Conservation (phyloP, 2,329 filamentous ascomycete species). For the Macrophomina phaseolina region DNA sequence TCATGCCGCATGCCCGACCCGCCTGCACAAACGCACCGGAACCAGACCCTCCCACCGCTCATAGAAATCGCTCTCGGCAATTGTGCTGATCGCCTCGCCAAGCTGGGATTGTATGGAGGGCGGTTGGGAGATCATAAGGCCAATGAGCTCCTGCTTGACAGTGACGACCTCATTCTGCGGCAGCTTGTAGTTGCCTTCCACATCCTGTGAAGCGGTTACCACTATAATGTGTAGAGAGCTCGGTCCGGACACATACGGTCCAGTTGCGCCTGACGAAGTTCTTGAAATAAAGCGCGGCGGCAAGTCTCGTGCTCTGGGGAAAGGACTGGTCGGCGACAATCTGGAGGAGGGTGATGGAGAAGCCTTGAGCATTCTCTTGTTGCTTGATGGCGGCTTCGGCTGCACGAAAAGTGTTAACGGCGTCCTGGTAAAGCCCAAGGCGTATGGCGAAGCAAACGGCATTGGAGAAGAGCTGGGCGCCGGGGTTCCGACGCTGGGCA, state of each 20-base stretch:
- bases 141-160: constrained; percentile 95
- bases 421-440: background rate
- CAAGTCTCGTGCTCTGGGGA: constrained; percentile 79
- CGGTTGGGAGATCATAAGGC: constrained; percentile 93
- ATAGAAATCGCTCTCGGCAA: constrained; percentile 98
- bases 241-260: constrained; percentile 62
- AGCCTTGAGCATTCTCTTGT: constrained; percentile 83
- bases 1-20: background rate
- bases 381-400: constrained; percentile 80
- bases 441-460: background rate
- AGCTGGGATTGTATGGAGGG: constrained; percentile 88
- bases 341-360: constrained; percentile 83
- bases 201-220: constrained; percentile 62
- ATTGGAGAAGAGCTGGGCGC: constrained; percentile 14
- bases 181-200: constrained; percentile 92
- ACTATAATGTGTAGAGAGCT: background rate
- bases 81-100: constrained; percentile 94
- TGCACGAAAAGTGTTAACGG: constrained; percentile 50
- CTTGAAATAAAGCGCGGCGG: constrained; percentile 94
- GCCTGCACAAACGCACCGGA: constrained; percentile 60
- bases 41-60: constrained; percentile 95
- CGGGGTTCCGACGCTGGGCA: background rate
- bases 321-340: constrained; percentile 80
- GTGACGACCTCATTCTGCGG: constrained; percentile 79
- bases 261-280: constrained; percentile 97